These are phyloP conservation scores for Suhomyces ambrosiae DNA, from an alignment of 1,139 yeast species.

Conservation along the genomic window DNA sequence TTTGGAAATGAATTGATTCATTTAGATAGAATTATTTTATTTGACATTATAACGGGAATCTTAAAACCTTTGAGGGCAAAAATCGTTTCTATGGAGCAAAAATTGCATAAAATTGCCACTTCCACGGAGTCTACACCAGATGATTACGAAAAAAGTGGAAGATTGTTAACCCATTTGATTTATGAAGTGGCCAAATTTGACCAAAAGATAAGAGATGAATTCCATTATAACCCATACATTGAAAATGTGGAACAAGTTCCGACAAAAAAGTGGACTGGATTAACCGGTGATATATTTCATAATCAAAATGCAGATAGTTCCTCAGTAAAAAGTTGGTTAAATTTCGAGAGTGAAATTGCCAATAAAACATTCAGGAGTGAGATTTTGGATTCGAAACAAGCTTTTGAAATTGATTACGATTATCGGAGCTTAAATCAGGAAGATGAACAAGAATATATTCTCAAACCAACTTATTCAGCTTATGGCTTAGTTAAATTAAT, in stretches of 20 bases:
- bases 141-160: conserved; percentile 44
- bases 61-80: conserved; percentile 55
- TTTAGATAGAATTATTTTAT: conserved; percentile 33
- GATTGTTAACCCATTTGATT: conserved; percentile 61
- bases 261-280: conserved; percentile 54
- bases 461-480: conserved; percentile 70
- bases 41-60: conserved; percentile 58
- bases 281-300: conserved; percentile 56
- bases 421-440: conserved; percentile 45
- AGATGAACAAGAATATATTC: conserved; percentile 22
- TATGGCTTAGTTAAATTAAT: conserved; percentile 62
- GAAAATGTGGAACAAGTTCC: conserved; percentile 31
- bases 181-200: conserved; percentile 64
- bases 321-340: conserved; percentile 58
- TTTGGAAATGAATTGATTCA: conserved; percentile 35
- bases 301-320: conserved; percentile 37
- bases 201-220: conserved; percentile 51
- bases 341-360: conserved; percentile 62
- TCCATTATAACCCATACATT: conserved; percentile 56
- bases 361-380: conserved; percentile 55
- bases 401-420: conserved; percentile 65
- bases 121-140: conserved; percentile 18
- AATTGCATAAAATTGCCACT: conserved; percentile 2
- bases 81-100: conserved; percentile 29
- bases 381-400: conserved; percentile 53